Conservation (phyloP, 768 basidiomycete species). For the Symmetrospora coprosmae region DNA sequence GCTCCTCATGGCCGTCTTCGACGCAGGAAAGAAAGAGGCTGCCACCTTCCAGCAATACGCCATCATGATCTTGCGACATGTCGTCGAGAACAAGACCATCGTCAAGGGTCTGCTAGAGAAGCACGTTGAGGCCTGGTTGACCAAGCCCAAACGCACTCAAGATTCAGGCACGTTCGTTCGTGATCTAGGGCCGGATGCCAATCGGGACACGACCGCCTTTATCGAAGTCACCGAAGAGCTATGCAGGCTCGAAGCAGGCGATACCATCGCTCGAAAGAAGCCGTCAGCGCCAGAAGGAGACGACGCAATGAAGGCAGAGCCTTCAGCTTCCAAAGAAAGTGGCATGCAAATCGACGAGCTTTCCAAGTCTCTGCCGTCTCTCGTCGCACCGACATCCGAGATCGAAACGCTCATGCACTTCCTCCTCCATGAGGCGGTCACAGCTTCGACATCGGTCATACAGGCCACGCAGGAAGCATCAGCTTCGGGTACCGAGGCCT, state of each 20-base stretch:
- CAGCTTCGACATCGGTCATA: not conserved
- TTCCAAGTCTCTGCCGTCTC: conserved; percentile 36
- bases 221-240: conserved; percentile 43
- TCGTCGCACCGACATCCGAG: conserved; percentile 24
- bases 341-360: conserved; percentile 20
- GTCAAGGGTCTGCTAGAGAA: conserved; percentile 63
- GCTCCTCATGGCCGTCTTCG: conserved; percentile 52
- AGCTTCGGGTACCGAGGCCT: not conserved
- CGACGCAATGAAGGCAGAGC: too few species aligned
- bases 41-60: conserved; percentile 65
- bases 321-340: too few species aligned
- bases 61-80: conserved; percentile 75
- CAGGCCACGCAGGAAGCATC: not conserved
- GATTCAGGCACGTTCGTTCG: conserved; percentile 63
- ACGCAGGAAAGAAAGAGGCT: conserved; percentile 44
- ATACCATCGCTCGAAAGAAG: not conserved
- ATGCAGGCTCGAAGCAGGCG: not conserved
- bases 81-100: conserved; percentile 59
- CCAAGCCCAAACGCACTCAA: conserved; percentile 39
- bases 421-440: conserved; percentile 55
- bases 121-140: conserved; percentile 66
- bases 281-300: not conserved
- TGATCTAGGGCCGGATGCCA: conserved; percentile 59
- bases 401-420: conserved; percentile 43
- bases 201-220: conserved; percentile 66